Base-by-base conservation (phyloP, 1,139 yeast genomes). In the Yamadazyma pseudoaaseri region DNA sequence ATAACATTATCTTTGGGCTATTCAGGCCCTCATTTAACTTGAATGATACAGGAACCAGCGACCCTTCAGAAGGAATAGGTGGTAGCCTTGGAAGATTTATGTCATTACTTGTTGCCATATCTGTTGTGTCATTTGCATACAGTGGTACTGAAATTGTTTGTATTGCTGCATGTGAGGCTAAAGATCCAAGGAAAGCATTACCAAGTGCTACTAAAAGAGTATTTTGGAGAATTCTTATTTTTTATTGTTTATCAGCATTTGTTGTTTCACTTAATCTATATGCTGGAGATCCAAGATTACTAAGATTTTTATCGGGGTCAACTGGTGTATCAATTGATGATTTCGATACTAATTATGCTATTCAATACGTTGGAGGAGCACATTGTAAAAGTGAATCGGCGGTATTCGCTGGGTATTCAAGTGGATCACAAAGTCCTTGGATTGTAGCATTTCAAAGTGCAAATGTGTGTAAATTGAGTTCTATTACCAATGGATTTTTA, bases 101-200 rank as follows among this genome's bases (percentile, higher is more conserved):
- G 35, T 82, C 87, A 26, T 60, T 85, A 14, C 45, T 84, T 37
- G 74, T 79, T 1, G 86, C 92, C 0, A 60, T 79, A 1, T 62
- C 79, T 34, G 76, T 79, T 16, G 81, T 89, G 0, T 70, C 86
- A 0, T 84, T 81, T 51, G 81, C 94, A 0, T 86, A 81, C 49
- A 76, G 82, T 36, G 95, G 95, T 0, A 81, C 90, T 0, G 95
- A 86, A 48, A 79, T 83, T 41, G 94, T 86, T 16, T 81, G 85
- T 45, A 78, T 86, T 39, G 90, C 95, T 1, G 92, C 95, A 2
- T 86, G 92, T 52, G 96, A 87, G 55, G 86, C 92, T 8, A 70
- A 82, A 41, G 83, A 85, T 47, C 95, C 96, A 1, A 70, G 95
- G 42, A 77, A 75, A 42, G 79, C 94, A 0, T 65, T 86, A 16